Evolutionary conservation across 192 early-diverging fungal genomes (phyloP).

Genomic region (Lunasporangiospora selenospora): DNA sequence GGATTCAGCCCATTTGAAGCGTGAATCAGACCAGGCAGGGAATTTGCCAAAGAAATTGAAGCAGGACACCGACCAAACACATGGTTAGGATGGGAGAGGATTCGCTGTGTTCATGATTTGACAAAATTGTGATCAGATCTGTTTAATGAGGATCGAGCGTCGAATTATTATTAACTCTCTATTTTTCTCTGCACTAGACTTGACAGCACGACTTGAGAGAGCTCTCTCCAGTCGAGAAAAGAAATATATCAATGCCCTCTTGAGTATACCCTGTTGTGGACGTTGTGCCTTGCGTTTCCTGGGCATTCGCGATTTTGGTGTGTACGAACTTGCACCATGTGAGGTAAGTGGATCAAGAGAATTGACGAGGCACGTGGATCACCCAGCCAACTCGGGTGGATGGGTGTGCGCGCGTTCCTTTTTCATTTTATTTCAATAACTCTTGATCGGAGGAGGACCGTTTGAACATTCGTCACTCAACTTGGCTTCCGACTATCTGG

Average conservation of each 20-base stretch:
- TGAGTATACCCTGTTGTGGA: conserved; percentile 35
- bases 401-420: too few relatives aligned
- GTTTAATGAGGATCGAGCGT: too few relatives aligned
- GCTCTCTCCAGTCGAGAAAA: neutral
- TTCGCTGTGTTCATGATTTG: too few relatives aligned
- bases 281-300: conserved; percentile 47
- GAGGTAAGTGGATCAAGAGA: too few relatives aligned
- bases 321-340: conserved; percentile 36
- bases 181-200: too few relatives aligned
- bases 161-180: too few relatives aligned
- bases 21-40: conserved; percentile 6
- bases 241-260: conserved; percentile 26
- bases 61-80: neutral
- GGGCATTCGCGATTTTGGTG: conserved; percentile 28
- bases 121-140: too few relatives aligned
- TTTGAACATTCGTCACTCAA: too few relatives aligned
- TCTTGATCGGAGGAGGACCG: neutral
- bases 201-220: conserved; percentile 12
- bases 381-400: too few relatives aligned
- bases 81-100: neutral
- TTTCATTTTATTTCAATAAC: too few relatives aligned
- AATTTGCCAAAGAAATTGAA: conserved; percentile 24
- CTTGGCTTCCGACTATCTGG: too few relatives aligned
- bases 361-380: neutral
- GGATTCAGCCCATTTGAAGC: conserved; percentile 19